phyloP scores from a whole-genome alignment of 257 asterid genomes.

The Penstemon davidsonii region DNA sequence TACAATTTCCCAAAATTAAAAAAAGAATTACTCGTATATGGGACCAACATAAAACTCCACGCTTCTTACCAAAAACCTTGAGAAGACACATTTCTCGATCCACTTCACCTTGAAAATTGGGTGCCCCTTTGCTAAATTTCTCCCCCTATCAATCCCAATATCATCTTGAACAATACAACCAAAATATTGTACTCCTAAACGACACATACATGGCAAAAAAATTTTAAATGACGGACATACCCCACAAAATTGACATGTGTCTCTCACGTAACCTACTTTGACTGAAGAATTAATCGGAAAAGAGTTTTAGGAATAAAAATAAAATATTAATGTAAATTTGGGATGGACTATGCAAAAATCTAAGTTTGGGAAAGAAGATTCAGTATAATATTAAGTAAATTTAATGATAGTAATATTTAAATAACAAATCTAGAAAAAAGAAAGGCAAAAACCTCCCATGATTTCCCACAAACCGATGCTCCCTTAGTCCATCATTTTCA shows the following conservation, averaged over 20 bases:
- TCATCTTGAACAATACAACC: background rate
- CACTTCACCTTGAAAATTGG: constrained; percentile 42
- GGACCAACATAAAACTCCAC: constrained; percentile 40
- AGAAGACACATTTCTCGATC: constrained; percentile 50
- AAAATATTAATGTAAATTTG: no score
- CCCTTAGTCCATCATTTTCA: constrained; percentile 49
- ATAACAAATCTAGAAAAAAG: constrained; percentile 1
- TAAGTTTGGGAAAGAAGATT: no score
- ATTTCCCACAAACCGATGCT: constrained; percentile 44
- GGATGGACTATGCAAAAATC: no score
- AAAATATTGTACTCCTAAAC: background rate
- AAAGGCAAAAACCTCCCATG: constrained; percentile 41
- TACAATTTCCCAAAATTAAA: constrained; percentile 48
- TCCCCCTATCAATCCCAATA: constrained; percentile 57
- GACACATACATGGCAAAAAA: no score
- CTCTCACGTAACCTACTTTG: no score
- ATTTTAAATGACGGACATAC: no score
- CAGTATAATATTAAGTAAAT: no score
- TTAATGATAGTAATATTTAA: no score
- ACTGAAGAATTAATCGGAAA: no score
- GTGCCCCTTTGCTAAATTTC: constrained; percentile 22
- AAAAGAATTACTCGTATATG: constrained; percentile 20
- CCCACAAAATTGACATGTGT: no score
- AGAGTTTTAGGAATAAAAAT: no score
- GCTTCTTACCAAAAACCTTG: constrained; percentile 54